Base-by-base conservation (phyloP, 148 eudicot genomes). In the Amaranthus hypochondriacus region DNA sequence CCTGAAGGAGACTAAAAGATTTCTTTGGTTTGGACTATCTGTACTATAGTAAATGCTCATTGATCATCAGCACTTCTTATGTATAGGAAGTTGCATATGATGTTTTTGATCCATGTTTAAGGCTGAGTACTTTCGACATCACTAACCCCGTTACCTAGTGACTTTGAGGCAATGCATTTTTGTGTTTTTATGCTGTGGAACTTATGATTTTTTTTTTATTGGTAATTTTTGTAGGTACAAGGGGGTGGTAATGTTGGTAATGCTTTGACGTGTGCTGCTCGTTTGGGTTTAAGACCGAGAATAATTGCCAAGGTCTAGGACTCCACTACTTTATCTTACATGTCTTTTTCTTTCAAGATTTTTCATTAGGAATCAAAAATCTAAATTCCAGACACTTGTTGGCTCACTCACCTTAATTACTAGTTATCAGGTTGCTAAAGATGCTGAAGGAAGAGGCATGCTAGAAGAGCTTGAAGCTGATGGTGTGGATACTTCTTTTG, bases 391-490 rank as follows among this genome's bases (percentile, higher is more conserved):
- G 13, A 61, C 15, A n/a, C 12, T 61, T 56, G 28, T 59, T 56
- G 42, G 11, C 59, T 70, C 52, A 43, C 4, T 52, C 5, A 18
- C n/a, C 65, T 75, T 66, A 8, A 15, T 59, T 77, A 48, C 57
- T 71, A 28, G 39, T 1, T 60, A 9, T 48, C 73, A 93, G 98
- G 88, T 93, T 77, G 98, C 98, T 4, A 84, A 83, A 72, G 94
- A 93, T 79, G 70, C 87, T 81, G 92, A 90, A 84, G 98, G 98
- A 75, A 90, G 83, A 78, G 88, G 89, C 53, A 81, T 90, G 63
- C 51, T 93, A 63, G 87, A 90, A 59, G 98, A 93, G 80, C 84
- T 93, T 39, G 81, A 86, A 81, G 90, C 86, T 74, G 98, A 93
- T 83, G 89, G 94, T 48, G 85, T 93, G 55, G 94, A 93, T 78